Base-by-base conservation (phyloP, 1,284 basidiomycete species). In the Meira nashicola region DNA sequence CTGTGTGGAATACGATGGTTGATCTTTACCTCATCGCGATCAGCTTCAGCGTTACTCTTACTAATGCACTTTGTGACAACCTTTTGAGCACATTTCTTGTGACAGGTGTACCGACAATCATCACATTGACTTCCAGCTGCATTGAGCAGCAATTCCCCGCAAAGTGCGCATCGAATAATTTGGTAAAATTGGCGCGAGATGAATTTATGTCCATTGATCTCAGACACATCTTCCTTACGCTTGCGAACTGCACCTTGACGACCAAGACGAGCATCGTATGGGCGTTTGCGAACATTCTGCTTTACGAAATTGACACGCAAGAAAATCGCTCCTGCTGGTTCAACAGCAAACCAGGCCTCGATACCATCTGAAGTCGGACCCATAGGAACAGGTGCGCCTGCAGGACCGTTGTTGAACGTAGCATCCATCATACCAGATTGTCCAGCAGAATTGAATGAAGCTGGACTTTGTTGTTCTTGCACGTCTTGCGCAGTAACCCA, bases 121-220 rank as follows among this genome's bases (percentile, higher is more conserved):
- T 98, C 94, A 82, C 95, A 99, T 81, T 97, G 94, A 80, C 94
- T 97, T 8, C 95, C 95, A 60, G 90, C 85, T 2, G 92, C 95
- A 65, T 98, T 97, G 78, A 97, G 88, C 67, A 98, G 83, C 82
- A 98, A 95, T 74, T 98, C 94, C 80, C 87, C 89, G 82, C 95
- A 99, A 78, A 96, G 91, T 0, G 95, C 95, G 79, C 95, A 98
- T 58, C 96, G 86, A 83, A 99, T 95, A 59, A 80, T 77, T 80
- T 96, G 93, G 80, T 97, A 98, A 82, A 99, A 99, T 80, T 98
- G 95, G 55, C 88, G 86, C 74, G 92, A 90, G 55, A 98, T 85
- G 77, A 99, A 99, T 80, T 95, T 91, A 83, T 99, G 95, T 3
- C 95, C 95, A 77, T 98, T 98, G 90, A 97, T 96, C 81, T 97